These are phyloP conservation scores for Diaporthe australafricana DNA, from an alignment of 2,329 filamentous ascomycete species.

Conservation along the genomic window DNA sequence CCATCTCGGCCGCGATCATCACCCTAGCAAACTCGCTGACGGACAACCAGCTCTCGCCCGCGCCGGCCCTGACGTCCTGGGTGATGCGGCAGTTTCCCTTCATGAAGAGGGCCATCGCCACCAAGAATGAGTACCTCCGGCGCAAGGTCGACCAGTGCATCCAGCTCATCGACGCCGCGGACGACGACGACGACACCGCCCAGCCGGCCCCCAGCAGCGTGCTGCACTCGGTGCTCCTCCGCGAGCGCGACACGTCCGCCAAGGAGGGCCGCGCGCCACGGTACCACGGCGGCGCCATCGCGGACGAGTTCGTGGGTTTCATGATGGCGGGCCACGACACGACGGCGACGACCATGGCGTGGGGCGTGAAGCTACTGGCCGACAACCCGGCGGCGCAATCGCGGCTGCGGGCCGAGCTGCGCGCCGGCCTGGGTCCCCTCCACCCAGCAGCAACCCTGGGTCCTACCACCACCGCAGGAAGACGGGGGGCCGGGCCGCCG, in stretches of 20 bases:
- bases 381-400: conserved; percentile 41
- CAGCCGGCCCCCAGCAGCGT: conserved; percentile 41
- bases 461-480: conserved; percentile 36
- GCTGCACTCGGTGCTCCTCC: conserved; percentile 47
- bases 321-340: conserved; percentile 50
- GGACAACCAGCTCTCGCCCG: conserved; percentile 45
- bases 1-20: conserved; percentile 43
- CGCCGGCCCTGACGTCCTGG: conserved; percentile 45
- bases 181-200: conserved; percentile 18
- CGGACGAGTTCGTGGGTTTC: conserved; percentile 47
- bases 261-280: conserved; percentile 44
- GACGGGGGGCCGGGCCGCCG: no score
- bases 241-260: conserved; percentile 45
- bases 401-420: conserved; percentile 42
- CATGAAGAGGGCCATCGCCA: conserved; percentile 44
- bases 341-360: conserved; percentile 43
- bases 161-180: conserved; percentile 37
- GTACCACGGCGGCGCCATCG: conserved; percentile 41
- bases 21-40: conserved; percentile 45
- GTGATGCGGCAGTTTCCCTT: conserved; percentile 44
- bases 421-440: conserved; percentile 42
- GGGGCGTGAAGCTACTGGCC: conserved; percentile 43
- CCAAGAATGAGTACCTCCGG: conserved; percentile 46
- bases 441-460: no score
- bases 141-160: conserved; percentile 42